Conservation (phyloP, 148 eudicot species). For the Hydrangea macrophylla region DNA sequence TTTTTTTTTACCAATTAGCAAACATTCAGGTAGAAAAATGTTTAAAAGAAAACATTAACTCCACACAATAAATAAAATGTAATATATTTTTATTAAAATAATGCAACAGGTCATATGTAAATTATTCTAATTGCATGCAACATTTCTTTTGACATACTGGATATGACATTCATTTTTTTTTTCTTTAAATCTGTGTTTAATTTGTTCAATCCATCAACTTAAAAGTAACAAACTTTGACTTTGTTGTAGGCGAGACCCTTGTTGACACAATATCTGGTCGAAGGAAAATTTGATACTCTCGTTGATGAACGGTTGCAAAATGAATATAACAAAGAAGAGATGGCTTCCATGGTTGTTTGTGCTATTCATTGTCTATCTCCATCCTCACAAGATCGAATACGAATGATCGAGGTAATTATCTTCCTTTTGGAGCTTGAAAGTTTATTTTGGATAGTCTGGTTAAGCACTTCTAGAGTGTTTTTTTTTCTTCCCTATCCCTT, state of each 20-base stretch:
- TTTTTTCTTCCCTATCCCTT: too few species aligned
- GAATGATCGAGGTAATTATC: conserved; percentile 87
- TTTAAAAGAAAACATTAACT: too few species aligned
- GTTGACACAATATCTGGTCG: conserved; percentile 77
- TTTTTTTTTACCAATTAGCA: too few species aligned
- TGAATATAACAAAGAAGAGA: conserved; percentile 57
- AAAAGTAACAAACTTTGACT: neutral
- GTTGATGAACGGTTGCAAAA: conserved; percentile 56
- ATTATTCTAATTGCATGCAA: too few species aligned
- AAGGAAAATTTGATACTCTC: conserved; percentile 66
- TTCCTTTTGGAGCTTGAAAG: too few species aligned
- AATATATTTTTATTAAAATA: too few species aligned
- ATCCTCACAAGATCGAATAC: conserved; percentile 77
- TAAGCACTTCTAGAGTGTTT: too few species aligned
- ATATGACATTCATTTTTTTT: neutral
- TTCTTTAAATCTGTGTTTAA: too few species aligned
- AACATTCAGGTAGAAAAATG: too few species aligned
- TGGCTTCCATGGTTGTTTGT: conserved; percentile 91
- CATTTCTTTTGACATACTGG: neutral
- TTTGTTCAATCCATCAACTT: neutral
- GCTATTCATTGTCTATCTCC: conserved; percentile 94
- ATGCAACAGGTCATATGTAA: too few species aligned
- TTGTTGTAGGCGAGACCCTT: conserved; percentile 84
- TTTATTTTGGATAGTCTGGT: too few species aligned
- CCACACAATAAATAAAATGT: too few species aligned